Evolutionary conservation across 352 stramenopile species (phyloP), one percentile per base, ranked within the genome.

Genomic region (Globisporangium yorkense): DNA sequence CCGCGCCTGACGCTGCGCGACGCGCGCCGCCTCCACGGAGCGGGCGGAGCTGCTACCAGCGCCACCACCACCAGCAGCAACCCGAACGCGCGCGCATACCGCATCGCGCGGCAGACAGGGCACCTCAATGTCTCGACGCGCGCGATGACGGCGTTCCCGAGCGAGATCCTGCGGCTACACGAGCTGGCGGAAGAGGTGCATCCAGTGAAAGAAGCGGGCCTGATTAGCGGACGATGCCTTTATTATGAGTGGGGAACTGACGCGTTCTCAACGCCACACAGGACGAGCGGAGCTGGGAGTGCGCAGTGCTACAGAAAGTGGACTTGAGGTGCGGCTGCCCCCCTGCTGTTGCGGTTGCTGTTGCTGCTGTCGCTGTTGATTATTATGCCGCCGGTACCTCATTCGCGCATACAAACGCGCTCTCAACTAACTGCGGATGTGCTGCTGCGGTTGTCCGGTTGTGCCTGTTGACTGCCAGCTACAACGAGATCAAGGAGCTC

Each of bases 251-350:
- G 20, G 3, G 37, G 15, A 50, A 20, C 29, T 33, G 9, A 54
- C 13, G 20, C n/a, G 48, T 18, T 3, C 31, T 9, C n/a, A 15
- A 5, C n/a, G 8, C 27, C 13, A 3, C 16, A 10, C 46, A 80
- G 71, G 78, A 87, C 57, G 83, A 92, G 57, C 73, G 72, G 31
- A 85, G 70, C 50, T 92, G 80, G 83, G 83, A 92, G 58, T 88
- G 80, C 57, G 66, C 67, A 20, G 61, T 77, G 47, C 72, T 92
- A 13, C 67, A 71, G 39, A 92, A 92, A 61, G 58, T 87, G 37
- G 83, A 92, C 56, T 59, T 92, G 31, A 92, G 81, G 77, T 89
- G 50, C 16, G 48, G 24, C 37, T 48, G 54, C 44, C 18, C 21
- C 9, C 10, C n/a, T 15, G 33, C 1, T 40, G 27, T 5, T 50